phyloP scores from a whole-genome alignment of 495 filamentous ascomycete genomes.

The Lasiosphaeria miniovina region DNA sequence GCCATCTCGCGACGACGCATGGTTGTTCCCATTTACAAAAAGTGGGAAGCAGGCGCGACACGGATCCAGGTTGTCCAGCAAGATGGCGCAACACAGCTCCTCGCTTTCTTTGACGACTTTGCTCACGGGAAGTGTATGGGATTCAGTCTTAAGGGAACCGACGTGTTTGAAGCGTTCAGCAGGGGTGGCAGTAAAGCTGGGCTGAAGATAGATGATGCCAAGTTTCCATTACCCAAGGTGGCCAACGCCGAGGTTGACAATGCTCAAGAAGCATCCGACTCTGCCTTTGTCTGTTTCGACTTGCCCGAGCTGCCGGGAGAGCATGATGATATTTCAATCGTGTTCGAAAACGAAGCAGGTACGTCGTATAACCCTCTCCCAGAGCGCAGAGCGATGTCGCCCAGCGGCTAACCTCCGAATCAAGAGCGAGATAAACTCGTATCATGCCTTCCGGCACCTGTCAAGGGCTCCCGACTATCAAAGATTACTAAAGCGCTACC shows the following conservation, averaged over 20 bases:
- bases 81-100: slow-evolving; percentile 66
- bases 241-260: slow-evolving; percentile 45
- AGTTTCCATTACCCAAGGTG: slow-evolving; percentile 75
- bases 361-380: slow-evolving; percentile 35
- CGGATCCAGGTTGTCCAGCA: slow-evolving; percentile 76
- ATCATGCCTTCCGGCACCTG: slow-evolving; percentile 44
- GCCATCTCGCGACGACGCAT: slow-evolving; percentile 79
- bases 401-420: neutral
- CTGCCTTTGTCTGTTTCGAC: slow-evolving; percentile 76
- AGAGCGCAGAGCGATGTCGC: slow-evolving; percentile 22
- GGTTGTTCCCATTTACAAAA: slow-evolving; percentile 88
- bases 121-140: slow-evolving; percentile 82
- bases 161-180: slow-evolving; percentile 69
- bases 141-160: slow-evolving; percentile 75
- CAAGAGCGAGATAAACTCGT: slow-evolving; percentile 45
- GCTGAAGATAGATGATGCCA: slow-evolving; percentile 78
- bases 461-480: slow-evolving; percentile 40
- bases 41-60: slow-evolving; percentile 73
- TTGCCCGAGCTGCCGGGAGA: slow-evolving; percentile 83
- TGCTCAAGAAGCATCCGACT: slow-evolving; percentile 36
- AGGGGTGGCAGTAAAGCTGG: slow-evolving; percentile 60
- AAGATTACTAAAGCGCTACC: slow-evolving; percentile 23
- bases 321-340: slow-evolving; percentile 83
- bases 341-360: slow-evolving; percentile 79
- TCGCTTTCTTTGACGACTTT: slow-evolving; percentile 83